Evolutionary conservation across 2,329 filamentous ascomycete species (phyloP).

Genomic region (Penicillium paneum): DNA sequence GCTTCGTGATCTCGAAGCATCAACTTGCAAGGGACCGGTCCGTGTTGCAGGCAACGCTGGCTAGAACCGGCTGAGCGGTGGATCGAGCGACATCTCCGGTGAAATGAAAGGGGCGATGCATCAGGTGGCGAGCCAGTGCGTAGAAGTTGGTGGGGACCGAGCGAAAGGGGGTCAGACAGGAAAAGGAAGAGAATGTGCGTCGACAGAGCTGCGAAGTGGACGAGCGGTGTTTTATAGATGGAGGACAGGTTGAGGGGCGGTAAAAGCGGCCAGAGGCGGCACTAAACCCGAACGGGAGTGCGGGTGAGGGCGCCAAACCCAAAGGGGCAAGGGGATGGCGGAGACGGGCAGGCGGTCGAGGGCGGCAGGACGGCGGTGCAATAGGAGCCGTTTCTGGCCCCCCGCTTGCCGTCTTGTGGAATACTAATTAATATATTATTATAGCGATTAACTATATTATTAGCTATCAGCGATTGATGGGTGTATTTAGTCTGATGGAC

Average conservation of each 20-base stretch:
- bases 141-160: slow-evolving; percentile 1
- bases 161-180: slow-evolving; percentile 6
- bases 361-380: slow-evolving; percentile 16
- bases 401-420: slow-evolving; percentile 26
- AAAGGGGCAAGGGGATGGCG: slow-evolving; percentile 14
- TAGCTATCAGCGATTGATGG: too few relatives aligned
- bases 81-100: slow-evolving; percentile 9
- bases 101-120: slow-evolving; percentile 12
- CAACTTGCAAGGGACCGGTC: background rate
- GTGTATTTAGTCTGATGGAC: too few relatives aligned
- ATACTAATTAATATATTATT: too few relatives aligned
- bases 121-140: slow-evolving; percentile 5
- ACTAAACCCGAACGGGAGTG: slow-evolving; percentile 18
- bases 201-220: slow-evolving; percentile 16
- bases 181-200: slow-evolving; percentile 26
- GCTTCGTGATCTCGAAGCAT: slow-evolving; percentile 1
- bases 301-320: slow-evolving; percentile 9
- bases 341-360: slow-evolving; percentile 17
- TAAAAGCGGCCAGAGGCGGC: slow-evolving; percentile 20
- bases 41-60: slow-evolving; percentile 2
- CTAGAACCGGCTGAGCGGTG: slow-evolving; percentile 5
- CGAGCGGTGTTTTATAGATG: slow-evolving; percentile 28
- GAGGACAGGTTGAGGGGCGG: slow-evolving; percentile 11
- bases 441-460: too few relatives aligned
- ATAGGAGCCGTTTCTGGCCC: slow-evolving; percentile 21